A percentile compares a stretch with the other conserved stretches of the same genome.
These are phyloP conservation scores for Ambrosia trifida DNA, from an alignment of 129 eudicot species.

Conservation along the genomic window DNA sequence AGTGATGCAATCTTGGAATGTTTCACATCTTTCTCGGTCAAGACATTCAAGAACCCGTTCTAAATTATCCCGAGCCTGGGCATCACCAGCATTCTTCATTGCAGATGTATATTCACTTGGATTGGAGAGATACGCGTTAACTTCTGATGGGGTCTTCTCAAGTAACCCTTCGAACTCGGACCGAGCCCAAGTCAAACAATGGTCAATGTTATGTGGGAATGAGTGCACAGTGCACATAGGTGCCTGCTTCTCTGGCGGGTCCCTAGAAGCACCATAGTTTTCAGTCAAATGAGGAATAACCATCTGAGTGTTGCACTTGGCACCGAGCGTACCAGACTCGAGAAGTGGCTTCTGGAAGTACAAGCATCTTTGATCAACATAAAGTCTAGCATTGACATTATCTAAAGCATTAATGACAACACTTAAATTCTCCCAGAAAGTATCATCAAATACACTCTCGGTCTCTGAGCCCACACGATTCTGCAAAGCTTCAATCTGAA, in stretches of 20 bases:
- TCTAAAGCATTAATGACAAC: constrained; percentile 79
- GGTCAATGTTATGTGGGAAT: constrained; percentile 94
- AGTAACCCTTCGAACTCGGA: constrained; percentile 93
- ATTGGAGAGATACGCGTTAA: constrained; percentile 69
- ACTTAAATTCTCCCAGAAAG: constrained; percentile 80
- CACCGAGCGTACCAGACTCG: constrained; percentile 87
- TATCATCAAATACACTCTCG: constrained; percentile 72
- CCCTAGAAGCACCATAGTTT: constrained; percentile 92
- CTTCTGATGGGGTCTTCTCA: constrained; percentile 90
- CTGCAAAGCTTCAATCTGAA: constrained; percentile 82
- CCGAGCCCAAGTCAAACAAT: constrained; percentile 93
- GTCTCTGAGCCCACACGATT: constrained; percentile 89
- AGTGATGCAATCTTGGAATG: constrained; percentile 78
- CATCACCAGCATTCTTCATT: constrained; percentile 80
- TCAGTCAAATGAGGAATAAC: constrained; percentile 90
- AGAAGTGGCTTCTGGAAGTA: constrained; percentile 90
- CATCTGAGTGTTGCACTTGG: constrained; percentile 93
- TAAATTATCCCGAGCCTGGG: constrained; percentile 80
- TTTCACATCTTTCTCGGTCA: constrained; percentile 65
- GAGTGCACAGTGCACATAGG: constrained; percentile 93
- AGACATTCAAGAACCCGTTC: constrained; percentile 90
- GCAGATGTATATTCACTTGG: constrained; percentile 68
- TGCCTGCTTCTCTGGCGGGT: constrained; percentile 93
- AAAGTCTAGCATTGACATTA: constrained; percentile 87
- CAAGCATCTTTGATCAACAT: constrained; percentile 88